Conservation (phyloP, 805 yeast species). For the Wickerhamomyces mucosus region DNA sequence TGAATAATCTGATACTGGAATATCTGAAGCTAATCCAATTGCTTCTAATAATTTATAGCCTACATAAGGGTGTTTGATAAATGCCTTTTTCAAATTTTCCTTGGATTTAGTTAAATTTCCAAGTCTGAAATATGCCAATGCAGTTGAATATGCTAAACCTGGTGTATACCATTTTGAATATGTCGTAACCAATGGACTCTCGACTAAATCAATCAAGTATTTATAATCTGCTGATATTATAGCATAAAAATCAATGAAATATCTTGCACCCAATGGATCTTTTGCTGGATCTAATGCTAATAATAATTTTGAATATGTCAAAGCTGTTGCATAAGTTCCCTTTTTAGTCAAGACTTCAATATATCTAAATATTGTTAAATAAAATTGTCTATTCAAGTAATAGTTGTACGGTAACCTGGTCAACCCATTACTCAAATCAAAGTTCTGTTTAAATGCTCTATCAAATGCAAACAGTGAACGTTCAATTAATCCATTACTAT, state of each 20-base stretch:
- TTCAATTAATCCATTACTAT: constrained; percentile 67
- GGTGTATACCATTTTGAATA: constrained; percentile 66
- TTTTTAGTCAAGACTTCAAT: constrained; percentile 63
- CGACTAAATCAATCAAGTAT: constrained; percentile 47
- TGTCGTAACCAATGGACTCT: constrained; percentile 45
- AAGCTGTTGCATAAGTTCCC: constrained; percentile 71
- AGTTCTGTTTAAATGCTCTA: constrained; percentile 53
- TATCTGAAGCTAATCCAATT: constrained; percentile 27
- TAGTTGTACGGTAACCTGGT: constrained; percentile 68
- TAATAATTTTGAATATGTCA: constrained; percentile 62
- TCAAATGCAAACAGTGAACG: constrained; percentile 74
- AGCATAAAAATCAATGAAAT: constrained; percentile 74
- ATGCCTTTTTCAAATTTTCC: constrained; percentile 39
- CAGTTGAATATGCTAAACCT: constrained; percentile 57
- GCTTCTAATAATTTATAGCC: constrained; percentile 40
- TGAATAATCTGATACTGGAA: constrained; percentile 20
- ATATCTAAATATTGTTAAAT: constrained; percentile 63
- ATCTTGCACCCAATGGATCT: constrained; percentile 79
- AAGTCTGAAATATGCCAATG: constrained; percentile 46
- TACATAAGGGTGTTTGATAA: constrained; percentile 45
- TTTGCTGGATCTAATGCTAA: constrained; percentile 64
- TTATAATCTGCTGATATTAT: constrained; percentile 54
- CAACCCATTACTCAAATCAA: constrained; percentile 43
- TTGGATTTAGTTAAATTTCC: constrained; percentile 36
- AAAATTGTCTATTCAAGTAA: constrained; percentile 70